Evolutionary conservation across 83 land plant species (phyloP).

Genomic region (Larix sibirica): DNA sequence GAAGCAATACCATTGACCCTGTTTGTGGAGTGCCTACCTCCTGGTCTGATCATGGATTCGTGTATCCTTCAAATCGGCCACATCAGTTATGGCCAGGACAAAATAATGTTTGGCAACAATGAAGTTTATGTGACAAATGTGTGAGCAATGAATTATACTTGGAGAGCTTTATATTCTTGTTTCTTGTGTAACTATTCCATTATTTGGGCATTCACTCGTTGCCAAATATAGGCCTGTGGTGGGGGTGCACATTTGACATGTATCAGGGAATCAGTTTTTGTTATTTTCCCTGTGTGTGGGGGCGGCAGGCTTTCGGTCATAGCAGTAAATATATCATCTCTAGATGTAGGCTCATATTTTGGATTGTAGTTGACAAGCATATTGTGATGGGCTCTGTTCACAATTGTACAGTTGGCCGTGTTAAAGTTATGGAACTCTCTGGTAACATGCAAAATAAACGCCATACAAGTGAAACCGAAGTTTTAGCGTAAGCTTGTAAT

Average conservation of each 20-base stretch:
- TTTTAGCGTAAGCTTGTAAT: not conserved
- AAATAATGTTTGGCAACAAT: not conserved
- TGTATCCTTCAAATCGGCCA: not conserved
- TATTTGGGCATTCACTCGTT: no score
- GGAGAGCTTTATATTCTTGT: no score
- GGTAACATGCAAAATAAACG: not conserved
- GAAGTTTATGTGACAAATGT: no score
- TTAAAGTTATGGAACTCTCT: not conserved
- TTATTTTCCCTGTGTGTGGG: not conserved
- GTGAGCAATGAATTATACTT: no score
- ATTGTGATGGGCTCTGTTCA: not conserved
- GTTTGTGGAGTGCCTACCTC: not conserved
- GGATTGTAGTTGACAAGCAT: not conserved
- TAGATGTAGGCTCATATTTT: not conserved
- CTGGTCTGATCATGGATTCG: slow-evolving; percentile 13
- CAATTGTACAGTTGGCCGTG: not conserved
- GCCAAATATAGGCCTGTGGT: not conserved
- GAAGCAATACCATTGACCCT: not conserved
- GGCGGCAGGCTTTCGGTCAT: no score
- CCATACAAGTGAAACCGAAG: not conserved
- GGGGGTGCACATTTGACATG: not conserved
- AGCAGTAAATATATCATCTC: not conserved
- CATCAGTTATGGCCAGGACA: slow-evolving; percentile 6
- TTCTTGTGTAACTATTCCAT: no score
- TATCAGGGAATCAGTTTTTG: not conserved